These are phyloP conservation scores for Biscogniauxia mediterranea DNA, from an alignment of 2,329 filamentous ascomycete species.

Conservation along the genomic window DNA sequence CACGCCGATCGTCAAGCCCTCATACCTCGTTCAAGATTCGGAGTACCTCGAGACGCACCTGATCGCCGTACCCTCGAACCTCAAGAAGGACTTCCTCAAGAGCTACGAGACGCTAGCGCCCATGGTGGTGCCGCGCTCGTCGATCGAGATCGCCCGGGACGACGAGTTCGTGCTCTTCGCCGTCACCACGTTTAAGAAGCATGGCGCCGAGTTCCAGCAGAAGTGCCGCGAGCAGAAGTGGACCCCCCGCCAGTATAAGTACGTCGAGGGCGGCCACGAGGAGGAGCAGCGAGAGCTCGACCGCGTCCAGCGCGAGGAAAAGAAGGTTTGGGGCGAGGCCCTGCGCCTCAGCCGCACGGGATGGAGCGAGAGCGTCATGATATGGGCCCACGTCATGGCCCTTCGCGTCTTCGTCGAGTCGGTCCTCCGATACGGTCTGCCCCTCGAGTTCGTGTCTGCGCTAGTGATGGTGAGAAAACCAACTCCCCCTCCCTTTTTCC, in stretches of 20 bases:
- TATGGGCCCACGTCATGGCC: conserved; percentile 89
- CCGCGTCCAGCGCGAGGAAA: conserved; percentile 77
- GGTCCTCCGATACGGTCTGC: conserved; percentile 91
- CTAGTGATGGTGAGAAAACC: conserved; percentile 70
- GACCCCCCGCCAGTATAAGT: conserved; percentile 92
- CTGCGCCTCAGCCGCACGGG: conserved; percentile 83
- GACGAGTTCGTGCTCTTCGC: conserved; percentile 87
- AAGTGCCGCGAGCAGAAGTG: conserved; percentile 92
- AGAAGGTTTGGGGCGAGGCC: conserved; percentile 90
- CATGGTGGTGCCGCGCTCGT: conserved; percentile 92
- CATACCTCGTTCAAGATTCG: conserved; percentile 78
- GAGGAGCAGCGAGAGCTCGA: conserved; percentile 87
- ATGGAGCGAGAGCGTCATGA: conserved; percentile 94
- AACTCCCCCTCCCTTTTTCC: not conserved
- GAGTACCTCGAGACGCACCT: conserved; percentile 97
- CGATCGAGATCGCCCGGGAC: conserved; percentile 75
- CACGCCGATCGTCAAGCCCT: conserved; percentile 80
- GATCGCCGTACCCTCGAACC: conserved; percentile 77
- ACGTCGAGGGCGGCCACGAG: conserved; percentile 84
- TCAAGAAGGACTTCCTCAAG: conserved; percentile 84
- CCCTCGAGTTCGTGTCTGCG: conserved; percentile 82
- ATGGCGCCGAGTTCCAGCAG: conserved; percentile 80
- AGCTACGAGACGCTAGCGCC: conserved; percentile 83
- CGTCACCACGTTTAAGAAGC: conserved; percentile 92
- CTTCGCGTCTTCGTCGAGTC: conserved; percentile 96